phyloP scores from a whole-genome alignment of 306 rosid species.

The Cyclanthera cordifolia region DNA sequence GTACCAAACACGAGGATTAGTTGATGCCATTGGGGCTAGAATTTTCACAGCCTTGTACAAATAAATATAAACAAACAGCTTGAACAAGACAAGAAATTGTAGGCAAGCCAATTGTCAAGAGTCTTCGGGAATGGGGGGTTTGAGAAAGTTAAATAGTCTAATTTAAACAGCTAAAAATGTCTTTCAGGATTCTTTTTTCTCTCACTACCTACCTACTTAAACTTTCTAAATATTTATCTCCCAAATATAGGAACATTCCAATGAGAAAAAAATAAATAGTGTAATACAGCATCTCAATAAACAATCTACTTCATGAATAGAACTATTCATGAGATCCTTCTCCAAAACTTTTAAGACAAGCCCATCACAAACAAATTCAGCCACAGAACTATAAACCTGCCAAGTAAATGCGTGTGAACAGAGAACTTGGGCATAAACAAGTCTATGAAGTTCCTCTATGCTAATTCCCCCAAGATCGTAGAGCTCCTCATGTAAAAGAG shows the following conservation, averaged over 20 bases:
- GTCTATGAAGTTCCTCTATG: constrained; percentile 75
- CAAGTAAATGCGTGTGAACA: constrained; percentile 80
- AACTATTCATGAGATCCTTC: not conserved
- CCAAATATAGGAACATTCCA: not conserved
- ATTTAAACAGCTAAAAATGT: not conserved
- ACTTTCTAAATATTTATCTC: not conserved
- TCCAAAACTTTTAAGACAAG: not conserved
- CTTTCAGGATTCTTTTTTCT: not conserved
- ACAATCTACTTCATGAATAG: not conserved
- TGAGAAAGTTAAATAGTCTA: too few species aligned
- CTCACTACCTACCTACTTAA: not conserved
- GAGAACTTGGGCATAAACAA: constrained; percentile 83
- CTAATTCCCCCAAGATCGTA: constrained; percentile 76
- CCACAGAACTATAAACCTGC: constrained; percentile 40
- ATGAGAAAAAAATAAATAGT: not conserved
- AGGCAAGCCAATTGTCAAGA: not conserved
- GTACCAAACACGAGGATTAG: constrained; percentile 20
- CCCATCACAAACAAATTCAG: not conserved
- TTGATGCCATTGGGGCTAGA: not conserved
- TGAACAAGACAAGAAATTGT: not conserved
- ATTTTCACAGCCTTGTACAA: not conserved
- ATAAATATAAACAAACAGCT: not conserved
- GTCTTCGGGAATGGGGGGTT: too few species aligned
- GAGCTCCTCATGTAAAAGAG: constrained; percentile 62
- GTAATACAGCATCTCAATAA: not conserved